A percentile compares a stretch with the other conserved stretches of the same genome.
These are phyloP conservation scores for Pythium angustatum DNA, from an alignment of 352 stramenopile species.

Conservation along the genomic window DNA sequence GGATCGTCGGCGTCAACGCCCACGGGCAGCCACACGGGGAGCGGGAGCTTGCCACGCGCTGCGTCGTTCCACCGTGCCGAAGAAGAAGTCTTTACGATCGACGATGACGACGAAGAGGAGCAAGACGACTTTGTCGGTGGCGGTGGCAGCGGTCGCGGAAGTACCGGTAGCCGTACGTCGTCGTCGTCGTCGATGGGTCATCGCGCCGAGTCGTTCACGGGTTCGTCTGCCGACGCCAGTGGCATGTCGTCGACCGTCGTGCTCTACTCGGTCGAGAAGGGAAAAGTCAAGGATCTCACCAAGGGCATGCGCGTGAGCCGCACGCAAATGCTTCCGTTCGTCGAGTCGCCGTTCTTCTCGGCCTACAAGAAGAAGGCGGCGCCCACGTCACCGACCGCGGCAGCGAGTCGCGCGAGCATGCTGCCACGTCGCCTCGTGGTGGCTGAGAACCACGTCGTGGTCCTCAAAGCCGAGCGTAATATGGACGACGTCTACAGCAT, in stretches of 20 bases:
- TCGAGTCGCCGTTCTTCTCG: constrained; percentile 77
- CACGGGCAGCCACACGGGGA: not conserved
- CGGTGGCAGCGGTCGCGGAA: constrained; percentile 13
- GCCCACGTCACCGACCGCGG: not conserved
- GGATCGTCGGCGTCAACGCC: constrained; percentile 25
- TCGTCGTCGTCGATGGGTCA: constrained; percentile 41
- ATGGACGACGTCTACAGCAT: constrained; percentile 76
- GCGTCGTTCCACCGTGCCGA: constrained; percentile 55
- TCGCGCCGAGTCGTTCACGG: constrained; percentile 44
- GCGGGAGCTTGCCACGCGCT: constrained; percentile 20
- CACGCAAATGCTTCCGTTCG: constrained; percentile 66
- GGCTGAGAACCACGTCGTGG: constrained; percentile 72
- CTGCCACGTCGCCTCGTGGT: constrained; percentile 63
- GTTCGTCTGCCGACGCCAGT: constrained; percentile 18
- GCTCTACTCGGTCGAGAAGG: constrained; percentile 60
- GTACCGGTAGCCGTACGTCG: constrained; percentile 39
- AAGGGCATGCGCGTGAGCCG: constrained; percentile 77
- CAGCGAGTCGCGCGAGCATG: constrained; percentile 37
- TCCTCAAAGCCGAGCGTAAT: constrained; percentile 72
- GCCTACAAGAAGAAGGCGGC: constrained; percentile 85
- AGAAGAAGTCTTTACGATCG: constrained; percentile 85
- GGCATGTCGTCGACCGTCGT: constrained; percentile 27
- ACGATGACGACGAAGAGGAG: constrained; percentile 77
- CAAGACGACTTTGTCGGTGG: constrained; percentile 54
- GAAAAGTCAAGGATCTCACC: constrained; percentile 42